Base-by-base conservation (phyloP, 2,329 filamentous ascomycete species). In the Aotearoamyces nothofagi region DNA sequence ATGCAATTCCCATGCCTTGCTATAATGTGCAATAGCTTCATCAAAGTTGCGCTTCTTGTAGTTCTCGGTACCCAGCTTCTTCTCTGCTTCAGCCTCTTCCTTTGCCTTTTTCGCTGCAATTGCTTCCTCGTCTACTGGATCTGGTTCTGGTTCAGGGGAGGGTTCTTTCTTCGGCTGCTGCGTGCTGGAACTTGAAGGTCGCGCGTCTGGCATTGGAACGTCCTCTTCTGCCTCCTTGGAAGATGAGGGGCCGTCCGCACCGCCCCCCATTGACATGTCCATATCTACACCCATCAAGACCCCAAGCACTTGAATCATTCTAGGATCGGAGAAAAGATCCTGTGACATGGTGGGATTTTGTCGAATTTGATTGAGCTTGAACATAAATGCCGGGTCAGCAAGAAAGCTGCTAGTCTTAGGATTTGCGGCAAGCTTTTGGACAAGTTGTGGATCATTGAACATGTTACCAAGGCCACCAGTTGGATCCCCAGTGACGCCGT, bases 11-110 rank as follows among this genome's bases (percentile, higher is more conserved):
- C 90, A 98, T 0, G 90, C 90, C 54, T 92, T 92, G 52, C 56
- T 69, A 64, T 98, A 98, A 61, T 98, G 83, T 50, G 76, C 72
- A 46, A 98, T 94, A 28, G 90, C 90, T 49, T 79, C 74, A 46
- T 96, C 90, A 42, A 98, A 94, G 51, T 94, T 76, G 43, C 83
- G 78, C 70, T 96, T 96, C 76, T 98, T 98, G 68, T 98, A 98
- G 54, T 78, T 77, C 44, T 90, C 83, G 9, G 87, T 98, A 33
- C 90, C 90, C 33, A 92, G 63, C 16, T 77, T 80, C 71, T 98
- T 98, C 58, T 94, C 80, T 52, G 84, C 81, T 45, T 98, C 90
- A 24, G 86, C 90, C 38, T 79, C 82, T 47, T 78, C 81, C 63
- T 96, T 92, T 22, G 83, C 82, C 63, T 90, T 81, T 58, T 80